Evolutionary conservation across 176 grass and related monocot genomes (phyloP).

Genomic region (Saccharum spontaneum): DNA sequence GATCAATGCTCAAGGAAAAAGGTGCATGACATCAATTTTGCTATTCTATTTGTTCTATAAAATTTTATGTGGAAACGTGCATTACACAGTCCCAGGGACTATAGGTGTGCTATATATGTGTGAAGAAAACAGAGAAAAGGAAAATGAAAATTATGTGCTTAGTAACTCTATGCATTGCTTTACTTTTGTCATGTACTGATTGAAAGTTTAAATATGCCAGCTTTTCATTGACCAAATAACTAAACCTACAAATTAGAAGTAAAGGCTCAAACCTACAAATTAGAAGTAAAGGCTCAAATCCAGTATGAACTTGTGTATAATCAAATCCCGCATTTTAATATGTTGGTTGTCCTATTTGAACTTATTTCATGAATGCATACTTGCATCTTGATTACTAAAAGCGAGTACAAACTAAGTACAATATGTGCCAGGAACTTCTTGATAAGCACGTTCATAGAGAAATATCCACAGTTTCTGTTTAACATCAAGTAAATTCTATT

Average conservation of each 20-base stretch:
- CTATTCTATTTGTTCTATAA: background rate
- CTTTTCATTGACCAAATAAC: background rate
- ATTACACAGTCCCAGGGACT: background rate
- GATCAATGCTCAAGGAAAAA: conserved; percentile 37
- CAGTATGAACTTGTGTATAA: background rate
- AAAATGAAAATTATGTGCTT: background rate
- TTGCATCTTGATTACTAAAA: background rate
- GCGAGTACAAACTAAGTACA: background rate
- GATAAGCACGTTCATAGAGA: background rate
- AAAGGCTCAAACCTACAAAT: background rate
- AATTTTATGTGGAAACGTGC: background rate
- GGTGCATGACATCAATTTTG: conserved; percentile 5
- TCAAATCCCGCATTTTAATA: background rate
- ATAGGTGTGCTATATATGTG: background rate
- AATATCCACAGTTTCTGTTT: conserved; percentile 2
- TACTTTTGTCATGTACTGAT: background rate
- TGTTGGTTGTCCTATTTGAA: background rate
- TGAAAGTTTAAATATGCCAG: background rate
- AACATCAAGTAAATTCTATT: background rate
- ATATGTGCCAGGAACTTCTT: background rate
- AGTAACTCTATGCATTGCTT: background rate
- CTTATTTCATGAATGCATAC: background rate
- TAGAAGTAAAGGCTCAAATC: background rate
- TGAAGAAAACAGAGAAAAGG: background rate
- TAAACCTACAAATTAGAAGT: background rate